Conservation (phyloP, 2,329 filamentous ascomycete species). For the Sporothrix globosa region DNA sequence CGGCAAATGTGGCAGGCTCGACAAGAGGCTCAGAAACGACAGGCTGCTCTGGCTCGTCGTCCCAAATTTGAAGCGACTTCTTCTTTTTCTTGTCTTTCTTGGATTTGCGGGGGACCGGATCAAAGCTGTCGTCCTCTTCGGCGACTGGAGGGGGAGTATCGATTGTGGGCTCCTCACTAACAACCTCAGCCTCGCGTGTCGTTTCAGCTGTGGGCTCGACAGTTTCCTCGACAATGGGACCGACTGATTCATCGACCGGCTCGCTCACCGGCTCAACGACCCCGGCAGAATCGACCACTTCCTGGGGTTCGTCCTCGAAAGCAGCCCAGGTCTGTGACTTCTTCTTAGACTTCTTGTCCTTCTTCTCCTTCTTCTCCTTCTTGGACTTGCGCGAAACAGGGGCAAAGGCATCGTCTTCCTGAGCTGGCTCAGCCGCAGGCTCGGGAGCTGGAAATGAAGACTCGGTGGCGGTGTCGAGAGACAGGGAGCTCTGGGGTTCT, state of each 20-base stretch:
- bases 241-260: too few relatives aligned
- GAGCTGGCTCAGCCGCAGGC: not conserved
- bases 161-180: too few relatives aligned
- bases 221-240: too few relatives aligned
- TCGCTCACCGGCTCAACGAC: too few relatives aligned
- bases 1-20: not conserved
- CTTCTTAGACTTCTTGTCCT: constrained; percentile 29
- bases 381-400: constrained; percentile 26
- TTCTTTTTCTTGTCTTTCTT: constrained; percentile 31
- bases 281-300: not conserved
- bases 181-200: too few relatives aligned
- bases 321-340: constrained; percentile 19
- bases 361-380: constrained; percentile 38
- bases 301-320: not conserved
- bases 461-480: not conserved
- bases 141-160: too few relatives aligned
- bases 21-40: not conserved
- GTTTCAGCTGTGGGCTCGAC: too few relatives aligned
- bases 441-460: not conserved
- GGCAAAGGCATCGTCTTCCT: constrained; percentile 21
- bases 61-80: constrained; percentile 17
- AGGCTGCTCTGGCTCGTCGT: constrained; percentile 11
- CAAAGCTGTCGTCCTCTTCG: not conserved
- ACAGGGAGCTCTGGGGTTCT: not conserved
- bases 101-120: constrained; percentile 21